Evolutionary conservation across 2,329 filamentous ascomycete genomes (phyloP).

Genomic region (Aspergillus versicolor): DNA sequence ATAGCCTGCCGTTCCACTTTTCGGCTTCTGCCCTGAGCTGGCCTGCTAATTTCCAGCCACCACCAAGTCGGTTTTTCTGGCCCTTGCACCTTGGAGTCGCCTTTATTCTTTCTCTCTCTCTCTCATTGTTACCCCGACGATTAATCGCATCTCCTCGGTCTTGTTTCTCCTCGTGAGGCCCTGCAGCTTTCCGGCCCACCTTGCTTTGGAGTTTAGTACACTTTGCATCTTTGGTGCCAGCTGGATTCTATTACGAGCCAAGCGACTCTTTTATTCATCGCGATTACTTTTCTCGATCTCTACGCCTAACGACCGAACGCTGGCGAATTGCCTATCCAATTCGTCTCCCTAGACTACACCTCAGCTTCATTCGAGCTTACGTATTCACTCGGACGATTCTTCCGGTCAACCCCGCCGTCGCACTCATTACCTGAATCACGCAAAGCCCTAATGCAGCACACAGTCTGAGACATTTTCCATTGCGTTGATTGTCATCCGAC

Average conservation of each 20-base stretch:
- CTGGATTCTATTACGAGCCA: conserved; percentile 13
- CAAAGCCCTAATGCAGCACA: conserved; percentile 10
- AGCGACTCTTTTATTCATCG: conserved; percentile 11
- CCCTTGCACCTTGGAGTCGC: conserved; percentile 14
- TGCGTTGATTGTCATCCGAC: neutral
- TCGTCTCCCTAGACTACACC: conserved; percentile 8
- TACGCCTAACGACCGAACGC: conserved; percentile 16
- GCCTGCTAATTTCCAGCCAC: conserved; percentile 37
- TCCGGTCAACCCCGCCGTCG: conserved; percentile 18
- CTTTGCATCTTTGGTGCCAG: conserved; percentile 16
- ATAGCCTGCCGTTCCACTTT: conserved; percentile 12
- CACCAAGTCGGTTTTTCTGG: conserved; percentile 13
- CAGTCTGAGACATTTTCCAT: neutral
- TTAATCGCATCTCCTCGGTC: conserved; percentile 21
- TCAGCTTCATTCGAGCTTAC: conserved; percentile 20
- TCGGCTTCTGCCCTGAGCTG: conserved; percentile 24
- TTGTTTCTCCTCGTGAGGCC: conserved; percentile 17
- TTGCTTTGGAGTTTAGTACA: conserved; percentile 15
- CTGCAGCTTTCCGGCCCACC: conserved; percentile 18
- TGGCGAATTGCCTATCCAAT: conserved; percentile 12
- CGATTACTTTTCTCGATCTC: conserved; percentile 7
- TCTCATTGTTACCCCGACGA: conserved; percentile 19
- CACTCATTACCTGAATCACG: conserved; percentile 14
- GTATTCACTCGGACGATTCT: conserved; percentile 17
- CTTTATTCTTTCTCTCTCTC: conserved; percentile 21